These are phyloP conservation scores for Penicillium olsonii DNA, from an alignment of 2,329 filamentous ascomycete genomes.

Conservation along the genomic window DNA sequence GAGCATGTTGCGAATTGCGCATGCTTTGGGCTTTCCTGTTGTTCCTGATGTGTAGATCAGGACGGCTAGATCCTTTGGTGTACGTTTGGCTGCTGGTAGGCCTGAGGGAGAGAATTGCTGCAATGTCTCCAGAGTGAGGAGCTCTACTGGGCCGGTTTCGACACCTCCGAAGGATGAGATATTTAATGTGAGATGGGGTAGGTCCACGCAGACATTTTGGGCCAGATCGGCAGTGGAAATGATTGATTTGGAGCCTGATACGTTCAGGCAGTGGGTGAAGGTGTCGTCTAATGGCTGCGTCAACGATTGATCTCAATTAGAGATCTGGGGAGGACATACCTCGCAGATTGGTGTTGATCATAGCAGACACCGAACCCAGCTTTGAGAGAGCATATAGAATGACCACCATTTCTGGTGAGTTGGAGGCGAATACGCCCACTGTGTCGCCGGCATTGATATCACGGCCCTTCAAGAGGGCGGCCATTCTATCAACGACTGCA, in stretches of 20 bases:
- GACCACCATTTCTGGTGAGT: constrained; percentile 53
- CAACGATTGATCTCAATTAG: background rate
- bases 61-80: constrained; percentile 35
- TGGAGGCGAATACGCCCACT: constrained; percentile 51
- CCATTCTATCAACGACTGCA: constrained; percentile 47
- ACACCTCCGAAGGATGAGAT: constrained; percentile 38
- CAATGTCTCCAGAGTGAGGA: constrained; percentile 27
- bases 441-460: constrained; percentile 43
- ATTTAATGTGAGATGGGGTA: constrained; percentile 42
- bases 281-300: constrained; percentile 40
- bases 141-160: constrained; percentile 24
- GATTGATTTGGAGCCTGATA: constrained; percentile 44
- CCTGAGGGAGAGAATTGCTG: constrained; percentile 27
- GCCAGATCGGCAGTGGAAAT: constrained; percentile 50
- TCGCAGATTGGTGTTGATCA: constrained; percentile 51
- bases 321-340: constrained; percentile 30
- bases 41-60: constrained; percentile 54
- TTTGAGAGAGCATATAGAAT: constrained; percentile 48
- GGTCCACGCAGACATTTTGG: constrained; percentile 33
- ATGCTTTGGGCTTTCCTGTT: constrained; percentile 51
- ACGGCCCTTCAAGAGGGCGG: constrained; percentile 42
- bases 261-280: constrained; percentile 46
- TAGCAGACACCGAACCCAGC: constrained; percentile 46
- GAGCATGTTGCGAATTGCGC: constrained; percentile 43
- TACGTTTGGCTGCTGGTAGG: constrained; percentile 34